Base-by-base conservation (phyloP, 257 asterid species). In the Mentha longifolia region DNA sequence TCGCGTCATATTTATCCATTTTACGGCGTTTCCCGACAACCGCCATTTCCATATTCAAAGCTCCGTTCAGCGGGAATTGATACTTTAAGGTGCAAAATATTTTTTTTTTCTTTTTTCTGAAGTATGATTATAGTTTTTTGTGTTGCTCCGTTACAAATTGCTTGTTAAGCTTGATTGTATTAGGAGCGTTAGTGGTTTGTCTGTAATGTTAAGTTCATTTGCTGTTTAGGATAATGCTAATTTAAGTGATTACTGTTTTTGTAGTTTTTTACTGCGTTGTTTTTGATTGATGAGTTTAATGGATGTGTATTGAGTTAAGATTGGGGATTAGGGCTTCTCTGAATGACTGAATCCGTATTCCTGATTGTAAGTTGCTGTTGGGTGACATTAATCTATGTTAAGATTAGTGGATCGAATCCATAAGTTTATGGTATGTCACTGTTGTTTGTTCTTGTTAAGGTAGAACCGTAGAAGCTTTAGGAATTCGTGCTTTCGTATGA, bases 1-100 rank as follows among this genome's bases (percentile, higher is more conserved):
- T n/a, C 64, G 39, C 57, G 11, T 42, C 42, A 59, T 25, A 73
- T 74, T 75, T 71, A 77, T 77, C 75, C 74, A 56, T n/a, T 72
- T 67, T 67, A 16, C 71, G 51, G 74, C 63, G 25, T 31, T 61
- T 46, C 67, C 78, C 78, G 78, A 67, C 75, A 77, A 72, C 75
- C 77, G 81, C 81, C 78, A 72, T 77, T 77, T 77, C 51, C 75
- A 77, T 60, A 49, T 77, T 78, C 70, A 63, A 74, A 78, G 82
- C 76, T 66, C 72, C 62, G 39, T 52, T 37, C 28, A 68, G 52
- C 62, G 46, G 41, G 28, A 56, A 46, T 59, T 2, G 2, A 30
- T 45, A 7, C 45, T 51, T 46, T 4, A 61, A 58, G 73, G 68
- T 64, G 65, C 60, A 5, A 65, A 37, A 11, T n/a, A 9, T 17